phyloP scores from a whole-genome alignment of 176 grass and related monocot genomes.

The Rhynchospora pubera region DNA sequence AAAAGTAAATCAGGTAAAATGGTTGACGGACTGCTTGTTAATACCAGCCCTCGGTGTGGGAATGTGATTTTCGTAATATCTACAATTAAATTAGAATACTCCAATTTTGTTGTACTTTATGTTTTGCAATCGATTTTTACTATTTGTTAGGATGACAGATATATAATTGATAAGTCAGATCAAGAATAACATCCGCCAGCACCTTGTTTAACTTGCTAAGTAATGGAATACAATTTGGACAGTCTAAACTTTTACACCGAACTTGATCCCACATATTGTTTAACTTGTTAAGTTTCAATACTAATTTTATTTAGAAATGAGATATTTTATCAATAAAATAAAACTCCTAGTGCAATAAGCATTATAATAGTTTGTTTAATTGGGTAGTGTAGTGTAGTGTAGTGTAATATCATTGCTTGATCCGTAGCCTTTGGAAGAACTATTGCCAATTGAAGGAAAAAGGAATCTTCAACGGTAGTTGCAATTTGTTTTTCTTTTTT shows the following conservation, averaged over 20 bases:
- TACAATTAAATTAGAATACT: too few relatives aligned
- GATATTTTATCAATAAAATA: not conserved
- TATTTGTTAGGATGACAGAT: too few relatives aligned
- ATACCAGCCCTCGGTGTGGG: not conserved
- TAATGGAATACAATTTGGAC: too few relatives aligned
- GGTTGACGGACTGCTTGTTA: not conserved
- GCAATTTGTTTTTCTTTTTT: conserved; percentile 9
- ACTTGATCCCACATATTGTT: too few relatives aligned
- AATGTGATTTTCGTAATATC: too few relatives aligned
- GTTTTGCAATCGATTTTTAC: too few relatives aligned
- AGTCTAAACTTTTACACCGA: too few relatives aligned
- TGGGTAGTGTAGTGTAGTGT: too few relatives aligned
- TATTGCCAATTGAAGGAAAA: not conserved
- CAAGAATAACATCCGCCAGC: too few relatives aligned
- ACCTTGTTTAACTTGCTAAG: too few relatives aligned
- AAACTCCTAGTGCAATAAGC: not conserved
- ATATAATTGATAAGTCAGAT: too few relatives aligned
- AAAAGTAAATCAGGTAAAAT: not conserved
- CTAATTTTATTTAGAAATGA: conserved; percentile 2
- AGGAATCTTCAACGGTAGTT: conserved; percentile 9
- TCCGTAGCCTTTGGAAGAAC: not conserved
- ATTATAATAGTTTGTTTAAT: not conserved
- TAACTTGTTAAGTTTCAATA: not conserved
- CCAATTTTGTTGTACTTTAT: too few relatives aligned
- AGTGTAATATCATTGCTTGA: not conserved